Evolutionary conservation across 176 grass and related monocot genomes (phyloP).

Genomic region (Thalia dealbata): DNA sequence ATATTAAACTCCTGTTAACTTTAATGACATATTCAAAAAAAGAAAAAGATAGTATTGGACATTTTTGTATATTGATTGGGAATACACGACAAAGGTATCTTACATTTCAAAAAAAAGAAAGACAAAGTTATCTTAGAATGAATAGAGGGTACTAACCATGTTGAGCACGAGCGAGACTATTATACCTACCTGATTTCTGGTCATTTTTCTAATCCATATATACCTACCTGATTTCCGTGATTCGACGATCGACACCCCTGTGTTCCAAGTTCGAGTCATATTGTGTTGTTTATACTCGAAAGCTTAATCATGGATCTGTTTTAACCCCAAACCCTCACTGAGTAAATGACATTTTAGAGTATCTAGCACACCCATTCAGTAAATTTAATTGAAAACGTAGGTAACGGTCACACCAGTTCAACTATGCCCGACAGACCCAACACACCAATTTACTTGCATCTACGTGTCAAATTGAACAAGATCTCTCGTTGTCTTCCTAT

Average conservation of each 20-base stretch:
- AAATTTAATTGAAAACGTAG: not conserved
- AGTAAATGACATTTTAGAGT: not conserved
- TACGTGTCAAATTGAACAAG: not conserved
- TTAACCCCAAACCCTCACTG: not conserved
- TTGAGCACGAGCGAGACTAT: constrained; percentile 11
- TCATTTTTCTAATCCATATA: too few relatives aligned
- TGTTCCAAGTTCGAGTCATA: too few relatives aligned
- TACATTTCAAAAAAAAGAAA: too few relatives aligned
- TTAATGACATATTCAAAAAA: not conserved
- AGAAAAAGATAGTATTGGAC: not conserved
- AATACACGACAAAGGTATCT: too few relatives aligned
- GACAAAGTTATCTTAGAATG: not conserved
- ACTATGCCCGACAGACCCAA: not conserved
- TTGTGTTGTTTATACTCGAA: not conserved
- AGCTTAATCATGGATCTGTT: not conserved
- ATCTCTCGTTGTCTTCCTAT: not conserved
- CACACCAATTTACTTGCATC: not conserved
- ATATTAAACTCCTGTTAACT: not conserved
- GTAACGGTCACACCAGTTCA: not conserved
- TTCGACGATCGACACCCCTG: too few relatives aligned
- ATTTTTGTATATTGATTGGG: not conserved
- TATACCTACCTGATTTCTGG: not conserved
- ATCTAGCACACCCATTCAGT: not conserved
- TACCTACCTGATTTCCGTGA: too few relatives aligned
- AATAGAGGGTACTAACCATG: constrained; percentile 1